Evolutionary conservation across 129 eudicot genomes (phyloP).

Genomic region (Helichrysum umbraculigerum): DNA sequence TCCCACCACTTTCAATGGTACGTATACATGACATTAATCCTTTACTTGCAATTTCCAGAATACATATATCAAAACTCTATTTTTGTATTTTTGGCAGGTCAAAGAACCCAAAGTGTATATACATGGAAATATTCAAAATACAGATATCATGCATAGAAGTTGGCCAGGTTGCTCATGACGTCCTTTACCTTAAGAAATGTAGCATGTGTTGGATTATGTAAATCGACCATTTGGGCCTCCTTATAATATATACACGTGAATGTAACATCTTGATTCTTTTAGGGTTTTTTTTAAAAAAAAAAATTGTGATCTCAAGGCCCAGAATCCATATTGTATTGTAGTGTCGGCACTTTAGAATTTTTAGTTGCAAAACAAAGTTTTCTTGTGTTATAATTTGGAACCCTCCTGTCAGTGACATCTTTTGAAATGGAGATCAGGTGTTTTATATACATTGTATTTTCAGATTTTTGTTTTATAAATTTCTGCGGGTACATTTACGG

Average conservation of each 20-base stretch:
- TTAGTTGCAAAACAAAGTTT: constrained; percentile 1
- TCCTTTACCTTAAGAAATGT: background rate
- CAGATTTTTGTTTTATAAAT: background rate
- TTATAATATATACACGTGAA: background rate
- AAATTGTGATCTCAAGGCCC: background rate
- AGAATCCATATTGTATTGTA: background rate
- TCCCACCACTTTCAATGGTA: constrained; percentile 79
- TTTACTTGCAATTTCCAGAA: background rate
- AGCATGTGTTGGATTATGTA: background rate
- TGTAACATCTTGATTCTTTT: background rate
- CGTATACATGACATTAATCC: background rate
- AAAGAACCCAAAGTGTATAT: constrained; percentile 71
- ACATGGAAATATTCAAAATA: constrained; percentile 55
- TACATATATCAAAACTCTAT: background rate
- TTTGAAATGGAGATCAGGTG: background rate
- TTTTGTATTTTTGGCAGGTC: constrained; percentile 44
- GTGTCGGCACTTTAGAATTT: background rate
- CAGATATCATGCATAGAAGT: constrained; percentile 41
- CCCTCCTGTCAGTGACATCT: background rate
- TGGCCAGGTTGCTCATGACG: constrained; percentile 79
- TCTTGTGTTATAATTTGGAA: constrained; percentile 13
- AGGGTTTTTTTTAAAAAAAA: background rate
- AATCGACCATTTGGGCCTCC: constrained; percentile 7
- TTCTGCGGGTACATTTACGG: background rate
- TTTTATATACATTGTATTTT: constrained; percentile 1